Evolutionary conservation across 495 filamentous ascomycete species (phyloP).

Genomic region (Xylaria acuta): DNA sequence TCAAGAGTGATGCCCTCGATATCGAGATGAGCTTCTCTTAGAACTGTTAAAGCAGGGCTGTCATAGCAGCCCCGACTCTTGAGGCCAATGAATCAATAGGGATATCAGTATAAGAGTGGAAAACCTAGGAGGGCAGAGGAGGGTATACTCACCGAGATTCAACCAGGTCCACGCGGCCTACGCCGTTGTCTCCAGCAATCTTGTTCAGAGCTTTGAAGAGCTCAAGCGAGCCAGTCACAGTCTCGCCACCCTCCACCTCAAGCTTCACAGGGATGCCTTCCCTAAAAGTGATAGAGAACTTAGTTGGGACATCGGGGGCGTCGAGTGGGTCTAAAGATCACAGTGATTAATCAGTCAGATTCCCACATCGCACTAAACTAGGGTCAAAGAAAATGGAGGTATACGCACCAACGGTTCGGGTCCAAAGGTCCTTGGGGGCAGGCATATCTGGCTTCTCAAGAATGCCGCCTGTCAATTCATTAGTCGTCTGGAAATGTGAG

Average conservation of each 20-base stretch:
- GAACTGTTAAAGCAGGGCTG: slow-evolving; percentile 65
- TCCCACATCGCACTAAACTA: too few relatives aligned
- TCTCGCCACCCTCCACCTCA: slow-evolving; percentile 59
- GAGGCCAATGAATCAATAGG: slow-evolving; percentile 77
- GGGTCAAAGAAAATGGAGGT: background rate
- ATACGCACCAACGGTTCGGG: slow-evolving; percentile 58
- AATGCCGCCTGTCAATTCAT: too few relatives aligned
- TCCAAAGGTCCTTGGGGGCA: slow-evolving; percentile 77
- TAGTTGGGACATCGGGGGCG: slow-evolving; percentile 72
- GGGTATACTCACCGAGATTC: too few relatives aligned
- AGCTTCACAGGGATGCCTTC: slow-evolving; percentile 77
- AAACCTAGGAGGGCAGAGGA: too few relatives aligned
- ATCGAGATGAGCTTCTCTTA: slow-evolving; percentile 73
- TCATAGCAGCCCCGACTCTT: slow-evolving; percentile 84
- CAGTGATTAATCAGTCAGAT: background rate
- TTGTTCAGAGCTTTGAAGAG: slow-evolving; percentile 73
- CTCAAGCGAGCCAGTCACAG: slow-evolving; percentile 69
- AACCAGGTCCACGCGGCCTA: slow-evolving; percentile 81
- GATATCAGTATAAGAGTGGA: too few relatives aligned
- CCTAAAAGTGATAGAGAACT: slow-evolving; percentile 74
- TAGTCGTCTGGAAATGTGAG: too few relatives aligned
- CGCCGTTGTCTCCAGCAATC: slow-evolving; percentile 69
- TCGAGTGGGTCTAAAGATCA: slow-evolving; percentile 59
- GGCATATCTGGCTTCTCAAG: slow-evolving; percentile 63
- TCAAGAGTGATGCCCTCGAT: slow-evolving; percentile 77